Percentiles rank a stretch among this genome's conserved stretches.
Evolutionary conservation across 2,329 filamentous ascomycete genomes (phyloP).

Genomic region (Exutisphaerella laricina): DNA sequence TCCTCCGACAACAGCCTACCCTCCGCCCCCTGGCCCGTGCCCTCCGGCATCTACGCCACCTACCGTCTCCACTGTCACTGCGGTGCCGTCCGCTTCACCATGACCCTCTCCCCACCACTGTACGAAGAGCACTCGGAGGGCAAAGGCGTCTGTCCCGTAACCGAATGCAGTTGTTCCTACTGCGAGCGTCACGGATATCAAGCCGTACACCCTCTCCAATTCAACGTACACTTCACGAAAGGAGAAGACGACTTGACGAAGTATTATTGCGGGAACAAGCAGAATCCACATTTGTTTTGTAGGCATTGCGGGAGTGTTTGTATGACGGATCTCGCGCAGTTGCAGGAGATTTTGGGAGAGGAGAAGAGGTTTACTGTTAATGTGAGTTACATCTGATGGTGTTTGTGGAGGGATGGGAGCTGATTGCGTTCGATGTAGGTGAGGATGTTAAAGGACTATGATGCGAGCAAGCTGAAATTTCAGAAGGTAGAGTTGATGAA

Average conservation of each 20-base stretch:
- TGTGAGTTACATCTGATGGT: slow-evolving; percentile 7
- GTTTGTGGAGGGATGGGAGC: neutral
- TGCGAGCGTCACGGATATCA: slow-evolving; percentile 22
- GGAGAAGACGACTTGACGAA: slow-evolving; percentile 19
- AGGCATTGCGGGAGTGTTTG: slow-evolving; percentile 20
- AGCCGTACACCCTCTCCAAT: slow-evolving; percentile 19
- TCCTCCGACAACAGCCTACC: neutral
- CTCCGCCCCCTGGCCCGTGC: slow-evolving; percentile 14
- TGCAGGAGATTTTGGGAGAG: slow-evolving; percentile 15
- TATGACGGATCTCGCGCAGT: slow-evolving; percentile 18
- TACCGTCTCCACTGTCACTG: slow-evolving; percentile 30
- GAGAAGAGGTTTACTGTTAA: slow-evolving; percentile 22
- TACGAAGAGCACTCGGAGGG: slow-evolving; percentile 13
- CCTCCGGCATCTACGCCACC: slow-evolving; percentile 15
- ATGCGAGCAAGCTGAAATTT: slow-evolving; percentile 19
- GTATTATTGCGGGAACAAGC: slow-evolving; percentile 19
- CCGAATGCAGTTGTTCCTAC: slow-evolving; percentile 25
- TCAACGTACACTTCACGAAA: slow-evolving; percentile 20
- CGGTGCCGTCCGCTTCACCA: slow-evolving; percentile 23
- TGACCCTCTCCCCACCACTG: slow-evolving; percentile 26
- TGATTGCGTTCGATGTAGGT: slow-evolving; percentile 7
- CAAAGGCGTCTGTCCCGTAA: slow-evolving; percentile 18
- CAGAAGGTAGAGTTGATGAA: slow-evolving; percentile 18
- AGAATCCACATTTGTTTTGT: slow-evolving; percentile 24
- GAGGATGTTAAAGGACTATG: slow-evolving; percentile 26